Evolutionary conservation across 2,329 filamentous ascomycete genomes (phyloP), one percentile per base, ranked within the genome.

Genomic region (Phaeomoniella chlamydospora): DNA sequence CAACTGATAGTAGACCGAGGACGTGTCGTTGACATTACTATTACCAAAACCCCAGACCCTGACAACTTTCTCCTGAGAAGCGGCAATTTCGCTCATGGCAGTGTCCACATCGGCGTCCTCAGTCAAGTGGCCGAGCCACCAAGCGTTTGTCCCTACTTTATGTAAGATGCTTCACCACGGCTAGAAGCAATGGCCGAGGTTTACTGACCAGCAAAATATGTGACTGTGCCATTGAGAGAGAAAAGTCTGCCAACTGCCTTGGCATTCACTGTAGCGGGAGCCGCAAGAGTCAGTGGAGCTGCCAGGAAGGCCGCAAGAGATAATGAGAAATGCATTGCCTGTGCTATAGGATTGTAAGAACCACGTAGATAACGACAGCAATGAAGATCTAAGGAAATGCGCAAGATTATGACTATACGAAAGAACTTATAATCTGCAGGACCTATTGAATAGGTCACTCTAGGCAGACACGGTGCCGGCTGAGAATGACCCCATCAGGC

Each of bases 21-120:
- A 61, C 1, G 56, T 46, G 6, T 55, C 49, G 3, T 58, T 57
- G 9, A 58, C 41, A 2, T 53, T 50, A 26, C 54, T 53, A 29
- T 64, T 62, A 39, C 69, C 67, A 51, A 72, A 72, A 1, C 64
- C 68, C 68, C 68, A 72, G 29, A 69, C 57, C 1, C 68, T 58
- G 3, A 69, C 50, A 35, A 71, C 60, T 39, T 66, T 68, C 34
- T 67, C 54, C 1, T 61, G 60, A n/a, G 67, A 52, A 29, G 54
- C 44, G 14, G 40, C 35, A 22, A 52, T 38, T 31, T 51, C 42
- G 34, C 43, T 16, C 16, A 29, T n/a, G 29, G 37, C 46, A 1
- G 53, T 46, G 38, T 70, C 63, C 6, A 70, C 59, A 47, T 71
- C 67, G 19, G 49, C 52, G 36, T 69, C 53, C 39, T 62, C 59